Conservation (phyloP, 2,329 filamentous ascomycete species). For the Colletotrichum somersetense region DNA sequence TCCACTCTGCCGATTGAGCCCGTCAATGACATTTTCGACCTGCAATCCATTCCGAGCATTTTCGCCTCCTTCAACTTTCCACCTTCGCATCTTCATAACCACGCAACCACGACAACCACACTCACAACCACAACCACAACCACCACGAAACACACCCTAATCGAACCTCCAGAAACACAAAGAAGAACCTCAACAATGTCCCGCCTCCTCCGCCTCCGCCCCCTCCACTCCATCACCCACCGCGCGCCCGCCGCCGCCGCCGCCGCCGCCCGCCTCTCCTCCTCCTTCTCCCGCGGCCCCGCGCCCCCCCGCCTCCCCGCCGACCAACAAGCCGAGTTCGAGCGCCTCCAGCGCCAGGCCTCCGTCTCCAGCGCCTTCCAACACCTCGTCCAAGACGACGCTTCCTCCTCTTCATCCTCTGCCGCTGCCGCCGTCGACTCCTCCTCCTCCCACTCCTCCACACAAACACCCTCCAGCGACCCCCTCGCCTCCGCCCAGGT, state of each 20-base stretch:
- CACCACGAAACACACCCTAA: background rate
- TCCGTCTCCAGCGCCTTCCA: conserved; percentile 58
- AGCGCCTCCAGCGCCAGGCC: conserved; percentile 80
- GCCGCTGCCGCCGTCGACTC: background rate
- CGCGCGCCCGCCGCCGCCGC: conserved; percentile 28
- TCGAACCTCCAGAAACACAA: background rate
- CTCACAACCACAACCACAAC: background rate
- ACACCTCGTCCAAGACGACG: conserved; percentile 45
- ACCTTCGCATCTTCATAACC: background rate
- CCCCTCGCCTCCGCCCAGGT: background rate
- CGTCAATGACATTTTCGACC: conserved; percentile 29
- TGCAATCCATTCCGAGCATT: conserved; percentile 9
- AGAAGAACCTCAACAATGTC: conserved; percentile 43
- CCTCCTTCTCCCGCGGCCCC: conserved; percentile 66
- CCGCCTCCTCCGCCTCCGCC: conserved; percentile 44
- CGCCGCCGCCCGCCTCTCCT: conserved; percentile 32
- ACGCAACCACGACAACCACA: background rate
- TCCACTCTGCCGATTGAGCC: conserved; percentile 1
- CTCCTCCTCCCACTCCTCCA: conserved; percentile 42
- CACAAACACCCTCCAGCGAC: conserved; percentile 43
- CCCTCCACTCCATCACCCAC: conserved; percentile 32
- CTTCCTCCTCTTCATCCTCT: conserved; percentile 41
- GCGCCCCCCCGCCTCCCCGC: conserved; percentile 88
- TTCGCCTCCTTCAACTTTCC: conserved; percentile 16
- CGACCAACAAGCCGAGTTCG: conserved; percentile 90